These are phyloP conservation scores for Cladosporium sphaerospermum DNA, from an alignment of 2,329 filamentous ascomycete species.

Conservation along the genomic window DNA sequence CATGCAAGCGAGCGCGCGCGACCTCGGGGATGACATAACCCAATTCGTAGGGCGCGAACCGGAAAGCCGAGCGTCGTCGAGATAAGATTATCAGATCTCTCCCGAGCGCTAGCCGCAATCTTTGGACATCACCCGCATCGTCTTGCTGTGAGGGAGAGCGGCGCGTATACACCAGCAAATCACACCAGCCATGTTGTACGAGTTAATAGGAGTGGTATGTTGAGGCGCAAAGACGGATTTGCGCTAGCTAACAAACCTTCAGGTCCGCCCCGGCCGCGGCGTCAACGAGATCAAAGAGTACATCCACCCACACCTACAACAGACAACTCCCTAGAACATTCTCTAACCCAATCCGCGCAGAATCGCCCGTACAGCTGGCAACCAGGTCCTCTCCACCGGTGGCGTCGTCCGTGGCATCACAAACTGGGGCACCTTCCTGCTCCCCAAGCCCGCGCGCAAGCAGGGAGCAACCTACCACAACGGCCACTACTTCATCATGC, in stretches of 20 bases:
- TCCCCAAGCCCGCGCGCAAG: slow-evolving; percentile 71
- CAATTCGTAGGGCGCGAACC: neutral
- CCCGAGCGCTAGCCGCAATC: neutral
- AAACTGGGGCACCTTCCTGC: slow-evolving; percentile 91
- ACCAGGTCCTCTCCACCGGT: slow-evolving; percentile 71
- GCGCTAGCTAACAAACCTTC: slow-evolving; percentile 14
- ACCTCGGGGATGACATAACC: neutral
- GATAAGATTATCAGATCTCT: neutral
- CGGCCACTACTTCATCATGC: slow-evolving; percentile 97
- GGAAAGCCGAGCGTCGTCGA: neutral
- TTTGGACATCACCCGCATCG: neutral
- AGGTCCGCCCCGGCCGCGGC: slow-evolving; percentile 83
- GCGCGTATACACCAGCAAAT: neutral
- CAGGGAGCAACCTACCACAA: slow-evolving; percentile 77
- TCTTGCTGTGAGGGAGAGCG: neutral
- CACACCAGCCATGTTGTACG: slow-evolving; percentile 71
- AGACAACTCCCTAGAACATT: neutral
- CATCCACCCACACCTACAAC: neutral
- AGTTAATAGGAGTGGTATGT: slow-evolving; percentile 89
- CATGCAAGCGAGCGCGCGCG: neutral
- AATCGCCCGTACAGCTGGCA: slow-evolving; percentile 80
- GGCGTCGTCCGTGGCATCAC: slow-evolving; percentile 87
- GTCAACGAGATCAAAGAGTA: slow-evolving; percentile 94
- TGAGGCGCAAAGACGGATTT: neutral
- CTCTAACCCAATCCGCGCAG: slow-evolving; percentile 40